phyloP scores from a whole-genome alignment of 441 rosid genomes.

The Brassica balearica region DNA sequence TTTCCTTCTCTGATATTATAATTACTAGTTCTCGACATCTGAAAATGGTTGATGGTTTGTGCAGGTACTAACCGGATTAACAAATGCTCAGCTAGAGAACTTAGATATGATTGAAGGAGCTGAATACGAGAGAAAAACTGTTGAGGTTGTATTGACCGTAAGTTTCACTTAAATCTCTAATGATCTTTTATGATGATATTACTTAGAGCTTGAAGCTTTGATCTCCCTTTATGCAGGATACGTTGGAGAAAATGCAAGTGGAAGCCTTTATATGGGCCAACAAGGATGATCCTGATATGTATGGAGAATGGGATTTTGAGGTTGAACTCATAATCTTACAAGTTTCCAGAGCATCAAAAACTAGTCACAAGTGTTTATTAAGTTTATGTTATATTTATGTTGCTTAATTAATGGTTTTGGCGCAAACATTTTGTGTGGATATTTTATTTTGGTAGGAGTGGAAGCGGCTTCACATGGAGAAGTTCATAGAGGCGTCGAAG shows the following conservation, averaged over 20 bases:
- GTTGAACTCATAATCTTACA: constrained; percentile 41
- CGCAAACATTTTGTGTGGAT: background rate
- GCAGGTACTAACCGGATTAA: constrained; percentile 72
- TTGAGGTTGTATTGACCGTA: constrained; percentile 69
- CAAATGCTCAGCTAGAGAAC: constrained; percentile 47
- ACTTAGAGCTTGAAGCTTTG: background rate
- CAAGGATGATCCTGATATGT: constrained; percentile 69
- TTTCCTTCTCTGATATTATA: too few relatives aligned
- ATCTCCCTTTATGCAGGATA: constrained; percentile 48
- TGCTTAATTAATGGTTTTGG: constrained; percentile 6
- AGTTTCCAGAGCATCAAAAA: background rate
- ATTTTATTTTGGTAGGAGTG: constrained; percentile 60
- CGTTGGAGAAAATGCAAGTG: constrained; percentile 53
- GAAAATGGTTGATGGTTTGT: background rate
- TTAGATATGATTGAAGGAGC: constrained; percentile 81
- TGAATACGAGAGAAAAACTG: constrained; percentile 71
- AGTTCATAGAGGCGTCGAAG: constrained; percentile 66
- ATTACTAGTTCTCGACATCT: too few relatives aligned
- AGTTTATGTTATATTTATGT: background rate
- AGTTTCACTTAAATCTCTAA: constrained; percentile 1
- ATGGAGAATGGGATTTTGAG: constrained; percentile 93
- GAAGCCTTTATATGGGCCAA: constrained; percentile 67
- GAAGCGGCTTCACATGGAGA: constrained; percentile 66
- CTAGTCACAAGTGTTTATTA: background rate
- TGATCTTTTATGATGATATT: background rate